phyloP scores from a whole-genome alignment of 2,329 filamentous ascomycete genomes.

The Sclerotinia nivalis region DNA sequence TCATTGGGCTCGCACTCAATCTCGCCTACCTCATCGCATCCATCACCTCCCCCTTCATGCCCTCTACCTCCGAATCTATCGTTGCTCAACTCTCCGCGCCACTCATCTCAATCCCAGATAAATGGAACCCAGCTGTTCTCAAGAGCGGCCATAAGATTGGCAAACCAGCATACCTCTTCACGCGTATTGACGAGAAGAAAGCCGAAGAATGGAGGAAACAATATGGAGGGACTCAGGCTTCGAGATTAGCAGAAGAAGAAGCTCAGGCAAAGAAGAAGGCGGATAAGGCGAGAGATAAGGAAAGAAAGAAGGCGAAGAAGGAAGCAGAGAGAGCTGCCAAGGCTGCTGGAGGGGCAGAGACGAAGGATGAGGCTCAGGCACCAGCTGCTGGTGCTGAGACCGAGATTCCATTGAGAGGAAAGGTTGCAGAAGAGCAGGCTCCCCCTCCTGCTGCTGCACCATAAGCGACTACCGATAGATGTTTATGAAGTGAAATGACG shows the following conservation, averaged over 20 bases:
- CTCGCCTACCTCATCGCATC: constrained; percentile 79
- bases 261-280: constrained; percentile 46
- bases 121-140: constrained; percentile 63
- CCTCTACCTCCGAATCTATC: constrained; percentile 73
- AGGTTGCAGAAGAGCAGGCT: constrained; percentile 40
- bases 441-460: constrained; percentile 40
- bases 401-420: constrained; percentile 37
- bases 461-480: constrained; percentile 23
- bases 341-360: constrained; percentile 37
- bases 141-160: constrained; percentile 78
- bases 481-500: not conserved
- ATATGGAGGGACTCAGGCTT: constrained; percentile 66
- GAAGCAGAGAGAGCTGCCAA: constrained; percentile 41
- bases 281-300: constrained; percentile 46
- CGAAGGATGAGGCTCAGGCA: constrained; percentile 33
- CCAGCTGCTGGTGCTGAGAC: constrained; percentile 33
- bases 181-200: constrained; percentile 79
- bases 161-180: constrained; percentile 76
- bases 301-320: constrained; percentile 49
- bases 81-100: constrained; percentile 68
- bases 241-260: constrained; percentile 71
- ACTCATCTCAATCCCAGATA: constrained; percentile 63
- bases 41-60: constrained; percentile 82
- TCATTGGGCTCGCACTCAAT: constrained; percentile 77
- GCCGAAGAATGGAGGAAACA: constrained; percentile 78